phyloP scores from a whole-genome alignment of 2,329 filamentous ascomycete species.

The Verticillium isaacii region DNA sequence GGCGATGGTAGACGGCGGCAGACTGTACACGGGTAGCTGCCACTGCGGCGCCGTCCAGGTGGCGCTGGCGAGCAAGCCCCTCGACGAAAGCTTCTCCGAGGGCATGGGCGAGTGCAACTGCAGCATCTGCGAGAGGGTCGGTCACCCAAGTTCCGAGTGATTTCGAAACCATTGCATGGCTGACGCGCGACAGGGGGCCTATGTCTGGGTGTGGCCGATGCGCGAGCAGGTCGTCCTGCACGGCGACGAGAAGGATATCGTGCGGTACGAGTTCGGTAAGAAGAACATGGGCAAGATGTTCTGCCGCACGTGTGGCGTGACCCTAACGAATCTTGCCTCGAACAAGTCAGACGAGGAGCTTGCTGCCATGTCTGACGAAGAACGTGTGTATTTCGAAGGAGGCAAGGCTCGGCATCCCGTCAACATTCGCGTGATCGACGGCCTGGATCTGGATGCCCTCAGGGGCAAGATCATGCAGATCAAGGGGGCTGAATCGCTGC shows the following conservation, averaged over 20 bases:
- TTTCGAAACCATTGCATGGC: not conserved
- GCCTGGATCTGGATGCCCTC: constrained; percentile 24
- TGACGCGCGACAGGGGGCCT: constrained; percentile 28
- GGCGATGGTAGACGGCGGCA: constrained; percentile 27
- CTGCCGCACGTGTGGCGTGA: constrained; percentile 43
- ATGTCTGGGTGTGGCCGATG: constrained; percentile 39
- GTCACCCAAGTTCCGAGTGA: constrained; percentile 1
- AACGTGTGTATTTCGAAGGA: constrained; percentile 13
- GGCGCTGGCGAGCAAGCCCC: constrained; percentile 34
- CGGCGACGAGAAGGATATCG: constrained; percentile 31
- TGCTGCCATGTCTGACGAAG: constrained; percentile 22
- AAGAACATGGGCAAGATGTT: constrained; percentile 34
- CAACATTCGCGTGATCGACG: constrained; percentile 33
- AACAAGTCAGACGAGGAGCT: constrained; percentile 28
- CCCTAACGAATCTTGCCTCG: constrained; percentile 27
- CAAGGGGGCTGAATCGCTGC: constrained; percentile 14
- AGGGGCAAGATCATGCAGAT: not conserved
- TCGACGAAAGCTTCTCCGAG: constrained; percentile 31
- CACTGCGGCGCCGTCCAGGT: constrained; percentile 46
- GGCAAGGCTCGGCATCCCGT: constrained; percentile 20
- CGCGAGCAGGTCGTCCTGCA: constrained; percentile 33
- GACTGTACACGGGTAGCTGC: constrained; percentile 44
- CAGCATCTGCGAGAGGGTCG: constrained; percentile 41
- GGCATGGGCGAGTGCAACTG: constrained; percentile 41
- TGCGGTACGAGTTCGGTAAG: constrained; percentile 29